phyloP scores from a whole-genome alignment of 495 filamentous ascomycete genomes.

The Friedmanniomyces simplex region DNA sequence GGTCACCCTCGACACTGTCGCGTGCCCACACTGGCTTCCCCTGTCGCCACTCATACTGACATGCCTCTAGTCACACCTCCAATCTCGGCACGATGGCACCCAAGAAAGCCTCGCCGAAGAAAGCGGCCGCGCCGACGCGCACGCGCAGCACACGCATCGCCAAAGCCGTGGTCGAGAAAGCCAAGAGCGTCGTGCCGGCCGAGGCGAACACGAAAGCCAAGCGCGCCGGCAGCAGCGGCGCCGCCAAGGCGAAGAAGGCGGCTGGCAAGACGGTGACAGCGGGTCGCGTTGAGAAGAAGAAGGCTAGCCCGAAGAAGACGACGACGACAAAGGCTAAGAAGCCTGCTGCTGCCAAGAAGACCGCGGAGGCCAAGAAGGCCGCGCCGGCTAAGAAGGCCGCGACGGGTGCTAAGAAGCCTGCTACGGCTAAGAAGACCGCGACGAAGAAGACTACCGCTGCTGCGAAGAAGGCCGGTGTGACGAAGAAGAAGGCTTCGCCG shows the following conservation, averaged over 20 bases:
- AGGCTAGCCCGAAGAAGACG: neutral
- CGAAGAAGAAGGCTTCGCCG: neutral
- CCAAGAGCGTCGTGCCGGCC: neutral
- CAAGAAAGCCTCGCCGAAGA: neutral
- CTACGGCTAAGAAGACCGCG: conserved; percentile 4
- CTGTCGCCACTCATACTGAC: no score
- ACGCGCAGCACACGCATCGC: neutral
- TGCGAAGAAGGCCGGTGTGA: neutral
- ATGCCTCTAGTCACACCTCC: neutral
- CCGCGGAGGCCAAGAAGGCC: neutral
- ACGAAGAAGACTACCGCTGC: conserved; percentile 3
- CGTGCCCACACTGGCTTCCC: no score
- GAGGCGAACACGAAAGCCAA: neutral
- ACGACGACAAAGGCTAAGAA: neutral
- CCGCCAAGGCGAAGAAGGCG: neutral
- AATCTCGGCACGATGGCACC: neutral
- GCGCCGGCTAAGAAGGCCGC: neutral
- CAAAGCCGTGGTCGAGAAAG: neutral
- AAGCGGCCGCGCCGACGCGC: neutral
- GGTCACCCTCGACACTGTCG: no score
- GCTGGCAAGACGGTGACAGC: conserved; percentile 1
- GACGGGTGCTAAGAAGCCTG: conserved; percentile 1
- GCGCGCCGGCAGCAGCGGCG: neutral
- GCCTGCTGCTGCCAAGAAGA: conserved; percentile 2
- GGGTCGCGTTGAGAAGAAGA: conserved; percentile 7